Percentiles rank a stretch among this genome's conserved stretches.
phyloP scores from a whole-genome alignment of 2,329 filamentous ascomycete species.

The Microsporum audouinii region DNA sequence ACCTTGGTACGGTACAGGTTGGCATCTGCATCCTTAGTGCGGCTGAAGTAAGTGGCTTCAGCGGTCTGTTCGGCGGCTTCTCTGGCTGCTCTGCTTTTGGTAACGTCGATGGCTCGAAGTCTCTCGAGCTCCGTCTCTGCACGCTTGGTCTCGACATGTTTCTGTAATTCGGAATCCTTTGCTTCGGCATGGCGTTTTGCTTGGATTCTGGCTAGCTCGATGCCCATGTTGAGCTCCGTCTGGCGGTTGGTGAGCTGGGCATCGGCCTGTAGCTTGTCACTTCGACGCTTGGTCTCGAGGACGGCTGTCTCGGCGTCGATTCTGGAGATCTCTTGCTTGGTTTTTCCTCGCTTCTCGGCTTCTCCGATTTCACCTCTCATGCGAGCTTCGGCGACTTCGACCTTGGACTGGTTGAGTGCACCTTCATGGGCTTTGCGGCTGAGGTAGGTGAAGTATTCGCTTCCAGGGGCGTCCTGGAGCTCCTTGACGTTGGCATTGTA shows the following conservation, averaged over 20 bases:
- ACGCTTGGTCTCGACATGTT: constrained; percentile 63
- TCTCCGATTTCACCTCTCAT: constrained; percentile 54
- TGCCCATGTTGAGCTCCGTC: constrained; percentile 59
- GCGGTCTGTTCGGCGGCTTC: constrained; percentile 36
- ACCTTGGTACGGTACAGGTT: constrained; percentile 30
- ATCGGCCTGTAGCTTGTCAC: constrained; percentile 68
- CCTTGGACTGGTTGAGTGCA: constrained; percentile 65
- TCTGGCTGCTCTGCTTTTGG: constrained; percentile 52
- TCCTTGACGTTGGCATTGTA: constrained; percentile 76
- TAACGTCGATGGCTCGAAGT: constrained; percentile 64
- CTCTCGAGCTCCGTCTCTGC: constrained; percentile 71
- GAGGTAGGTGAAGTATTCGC: constrained; percentile 72
- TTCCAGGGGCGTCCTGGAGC: constrained; percentile 67
- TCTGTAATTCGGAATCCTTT: constrained; percentile 69
- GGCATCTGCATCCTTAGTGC: constrained; percentile 45
- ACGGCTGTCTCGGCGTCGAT: constrained; percentile 79
- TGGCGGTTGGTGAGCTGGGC: constrained; percentile 62
- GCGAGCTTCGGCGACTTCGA: constrained; percentile 48
- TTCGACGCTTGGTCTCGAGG: constrained; percentile 71
- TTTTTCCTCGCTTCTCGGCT: constrained; percentile 63
- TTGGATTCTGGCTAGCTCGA: constrained; percentile 64
- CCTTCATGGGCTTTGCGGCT: constrained; percentile 77
- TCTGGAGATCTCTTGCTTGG: constrained; percentile 77
- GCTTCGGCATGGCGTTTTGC: constrained; percentile 62
- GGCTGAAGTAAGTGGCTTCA: constrained; percentile 40